phyloP scores from a whole-genome alignment of 2,329 filamentous ascomycete genomes.

The Cladosporium austrohemisphaericum region DNA sequence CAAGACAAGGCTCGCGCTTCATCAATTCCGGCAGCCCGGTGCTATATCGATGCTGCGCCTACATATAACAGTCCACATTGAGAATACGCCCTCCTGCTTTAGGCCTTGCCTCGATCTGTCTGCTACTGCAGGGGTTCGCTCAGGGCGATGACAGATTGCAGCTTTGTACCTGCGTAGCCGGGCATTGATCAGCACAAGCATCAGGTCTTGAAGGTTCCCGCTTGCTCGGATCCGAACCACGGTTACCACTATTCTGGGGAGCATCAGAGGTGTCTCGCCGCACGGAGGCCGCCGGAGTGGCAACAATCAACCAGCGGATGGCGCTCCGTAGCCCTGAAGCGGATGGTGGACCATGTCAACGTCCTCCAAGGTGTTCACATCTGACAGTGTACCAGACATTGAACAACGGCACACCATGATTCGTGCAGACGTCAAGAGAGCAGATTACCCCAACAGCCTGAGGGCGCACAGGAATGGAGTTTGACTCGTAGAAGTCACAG shows the following conservation, averaged over 20 bases:
- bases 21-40: background rate
- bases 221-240: constrained; percentile 8
- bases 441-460: background rate
- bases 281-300: background rate
- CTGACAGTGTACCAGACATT: constrained; percentile 1
- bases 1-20: background rate
- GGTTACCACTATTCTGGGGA: constrained; percentile 7
- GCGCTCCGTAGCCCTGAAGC: background rate
- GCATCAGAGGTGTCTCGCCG: background rate
- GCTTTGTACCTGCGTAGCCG: constrained; percentile 1
- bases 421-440: constrained; percentile 5
- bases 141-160: background rate
- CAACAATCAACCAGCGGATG: too few relatives aligned
- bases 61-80: background rate
- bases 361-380: background rate
- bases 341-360: background rate
- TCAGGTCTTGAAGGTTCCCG: constrained; percentile 11
- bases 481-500: too few relatives aligned
- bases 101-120: background rate
- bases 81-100: background rate
- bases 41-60: background rate
- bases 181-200: constrained; percentile 2
- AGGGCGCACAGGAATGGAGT: background rate
- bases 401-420: background rate
- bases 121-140: constrained; percentile 6